phyloP scores from a whole-genome alignment of 345 rosid genomes.

The Lepidium didymum region DNA sequence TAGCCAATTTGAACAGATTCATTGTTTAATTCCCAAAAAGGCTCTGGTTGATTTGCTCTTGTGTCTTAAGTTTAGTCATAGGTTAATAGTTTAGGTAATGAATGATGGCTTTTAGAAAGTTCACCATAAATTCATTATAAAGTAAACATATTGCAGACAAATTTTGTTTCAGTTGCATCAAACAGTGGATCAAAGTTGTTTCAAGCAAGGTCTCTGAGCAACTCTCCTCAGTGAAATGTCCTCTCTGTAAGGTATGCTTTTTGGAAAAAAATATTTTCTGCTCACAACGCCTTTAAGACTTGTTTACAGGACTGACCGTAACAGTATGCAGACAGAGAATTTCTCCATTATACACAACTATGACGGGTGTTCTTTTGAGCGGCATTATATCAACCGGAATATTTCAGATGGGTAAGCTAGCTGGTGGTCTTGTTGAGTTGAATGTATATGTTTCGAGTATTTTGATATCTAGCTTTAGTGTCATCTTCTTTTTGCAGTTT shows the following conservation, averaged over 20 bases:
- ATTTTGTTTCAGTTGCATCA: constrained; percentile 76
- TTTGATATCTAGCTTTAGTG: not conserved
- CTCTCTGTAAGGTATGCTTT: constrained; percentile 78
- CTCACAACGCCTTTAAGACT: not conserved
- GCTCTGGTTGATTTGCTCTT: not conserved
- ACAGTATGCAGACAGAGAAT: constrained; percentile 52
- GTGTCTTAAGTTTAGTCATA: not conserved
- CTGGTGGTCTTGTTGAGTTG: not conserved
- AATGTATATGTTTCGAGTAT: not conserved
- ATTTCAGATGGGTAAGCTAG: constrained; percentile 41
- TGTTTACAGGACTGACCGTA: not conserved
- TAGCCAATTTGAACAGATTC: not conserved
- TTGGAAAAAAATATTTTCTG: not conserved
- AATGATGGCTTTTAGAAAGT: not conserved
- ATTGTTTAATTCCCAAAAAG: not conserved
- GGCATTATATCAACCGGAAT: constrained; percentile 44
- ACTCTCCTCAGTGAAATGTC: constrained; percentile 60
- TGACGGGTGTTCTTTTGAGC: constrained; percentile 56
- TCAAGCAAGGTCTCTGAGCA: constrained; percentile 40
- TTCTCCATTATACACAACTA: constrained; percentile 54
- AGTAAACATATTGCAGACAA: constrained; percentile 46
- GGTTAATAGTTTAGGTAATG: not conserved
- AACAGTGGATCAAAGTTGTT: constrained; percentile 72
- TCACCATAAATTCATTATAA: not conserved
- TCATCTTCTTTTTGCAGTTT: constrained; percentile 37